phyloP scores from a whole-genome alignment of 2,329 filamentous ascomycete genomes.

The Dothistroma pini region DNA sequence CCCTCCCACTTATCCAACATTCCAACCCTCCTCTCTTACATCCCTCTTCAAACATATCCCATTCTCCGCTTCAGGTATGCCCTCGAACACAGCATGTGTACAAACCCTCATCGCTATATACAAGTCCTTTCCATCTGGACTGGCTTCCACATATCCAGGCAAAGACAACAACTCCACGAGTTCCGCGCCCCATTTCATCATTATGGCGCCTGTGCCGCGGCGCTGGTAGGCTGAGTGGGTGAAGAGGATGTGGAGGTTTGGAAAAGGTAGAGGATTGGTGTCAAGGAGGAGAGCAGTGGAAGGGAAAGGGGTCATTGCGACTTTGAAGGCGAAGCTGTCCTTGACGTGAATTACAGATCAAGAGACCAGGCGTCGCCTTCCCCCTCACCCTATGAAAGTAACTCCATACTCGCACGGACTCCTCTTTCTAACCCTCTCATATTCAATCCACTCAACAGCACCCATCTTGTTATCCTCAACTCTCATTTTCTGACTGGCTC shows the following conservation, averaged over 20 bases:
- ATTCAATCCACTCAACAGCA: too few species aligned
- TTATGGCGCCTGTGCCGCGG: neutral
- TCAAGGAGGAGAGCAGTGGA: neutral
- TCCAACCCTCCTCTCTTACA: neutral
- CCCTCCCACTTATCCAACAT: neutral
- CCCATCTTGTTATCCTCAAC: too few species aligned
- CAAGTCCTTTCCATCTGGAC: neutral
- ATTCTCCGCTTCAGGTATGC: neutral
- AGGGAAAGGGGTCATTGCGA: neutral
- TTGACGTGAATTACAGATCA: too few species aligned
- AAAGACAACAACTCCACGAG: too few species aligned
- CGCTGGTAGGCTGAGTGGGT: neutral
- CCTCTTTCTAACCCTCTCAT: too few species aligned
- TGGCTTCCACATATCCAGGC: neutral
- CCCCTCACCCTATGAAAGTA: too few species aligned
- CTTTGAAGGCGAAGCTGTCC: neutral
- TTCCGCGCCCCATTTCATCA: neutral
- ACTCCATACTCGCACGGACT: too few species aligned
- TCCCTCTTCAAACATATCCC: neutral
- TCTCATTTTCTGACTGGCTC: too few species aligned
- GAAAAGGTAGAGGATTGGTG: too few species aligned
- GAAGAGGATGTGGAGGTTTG: neutral
- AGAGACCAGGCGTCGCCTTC: too few species aligned
- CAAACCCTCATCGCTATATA: neutral
- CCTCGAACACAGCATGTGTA: neutral